A percentile compares a stretch with the other conserved stretches of the same genome.
phyloP scores from a whole-genome alignment of 139 green algal species.

The Volvox reticuliferus region DNA sequence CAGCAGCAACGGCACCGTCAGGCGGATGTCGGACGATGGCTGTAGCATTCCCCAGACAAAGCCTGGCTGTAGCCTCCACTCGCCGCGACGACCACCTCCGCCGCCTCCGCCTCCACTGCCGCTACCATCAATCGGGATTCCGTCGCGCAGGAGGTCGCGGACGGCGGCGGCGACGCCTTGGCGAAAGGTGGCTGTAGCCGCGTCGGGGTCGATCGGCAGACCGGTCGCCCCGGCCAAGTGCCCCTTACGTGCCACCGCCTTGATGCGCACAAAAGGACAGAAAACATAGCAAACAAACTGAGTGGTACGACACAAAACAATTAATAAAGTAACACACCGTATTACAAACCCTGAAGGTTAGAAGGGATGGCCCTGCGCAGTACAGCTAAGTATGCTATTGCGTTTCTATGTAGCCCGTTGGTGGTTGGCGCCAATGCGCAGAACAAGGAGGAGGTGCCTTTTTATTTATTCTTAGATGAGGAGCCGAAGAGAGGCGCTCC shows the following conservation, averaged over 20 bases:
- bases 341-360: too few relatives aligned
- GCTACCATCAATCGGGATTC: neutral
- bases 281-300: too few relatives aligned
- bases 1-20: conserved; percentile 30
- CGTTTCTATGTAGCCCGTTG: too few relatives aligned
- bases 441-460: too few relatives aligned
- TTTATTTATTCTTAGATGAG: too few relatives aligned
- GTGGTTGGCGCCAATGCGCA: too few relatives aligned
- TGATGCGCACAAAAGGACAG: too few relatives aligned
- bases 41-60: conserved; percentile 1
- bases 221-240: neutral
- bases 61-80: neutral
- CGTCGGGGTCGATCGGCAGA: neutral
- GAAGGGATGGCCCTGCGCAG: too few relatives aligned
- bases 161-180: neutral
- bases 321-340: too few relatives aligned
- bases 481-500: too few relatives aligned
- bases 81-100: neutral
- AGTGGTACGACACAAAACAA: too few relatives aligned
- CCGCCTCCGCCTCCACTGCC: neutral
- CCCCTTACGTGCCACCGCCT: neutral
- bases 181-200: neutral
- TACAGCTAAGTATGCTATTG: too few relatives aligned
- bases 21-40: conserved; percentile 39
- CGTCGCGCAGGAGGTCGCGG: neutral